These are phyloP conservation scores for Fusarium sp. DNA, from an alignment of 2,329 filamentous ascomycete species.

Conservation along the genomic window DNA sequence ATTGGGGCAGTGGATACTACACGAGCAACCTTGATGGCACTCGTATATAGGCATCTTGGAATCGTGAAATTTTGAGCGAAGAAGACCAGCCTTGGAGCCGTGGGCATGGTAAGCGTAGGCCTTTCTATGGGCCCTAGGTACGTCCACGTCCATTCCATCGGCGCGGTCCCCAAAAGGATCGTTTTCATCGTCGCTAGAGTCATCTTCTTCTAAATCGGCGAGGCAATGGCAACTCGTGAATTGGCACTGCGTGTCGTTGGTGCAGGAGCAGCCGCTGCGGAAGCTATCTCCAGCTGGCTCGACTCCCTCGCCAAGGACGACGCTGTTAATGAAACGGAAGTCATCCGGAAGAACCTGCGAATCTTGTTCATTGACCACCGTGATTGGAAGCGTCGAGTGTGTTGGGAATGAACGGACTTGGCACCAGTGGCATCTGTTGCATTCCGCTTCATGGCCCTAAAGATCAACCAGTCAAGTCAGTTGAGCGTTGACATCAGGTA, in stretches of 20 bases:
- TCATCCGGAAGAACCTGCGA: slow-evolving; percentile 65
- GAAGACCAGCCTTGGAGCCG: slow-evolving; percentile 62
- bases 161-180: slow-evolving; percentile 43
- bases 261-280: slow-evolving; percentile 76
- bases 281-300: slow-evolving; percentile 69
- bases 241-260: slow-evolving; percentile 70
- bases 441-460: slow-evolving; percentile 54
- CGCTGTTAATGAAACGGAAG: slow-evolving; percentile 76
- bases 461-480: background rate
- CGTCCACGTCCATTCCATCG: slow-evolving; percentile 27
- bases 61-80: slow-evolving; percentile 63
- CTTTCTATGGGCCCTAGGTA: slow-evolving; percentile 45
- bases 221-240: slow-evolving; percentile 76
- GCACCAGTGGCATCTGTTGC: slow-evolving; percentile 67
- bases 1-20: slow-evolving; percentile 73
- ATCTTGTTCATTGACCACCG: slow-evolving; percentile 72
- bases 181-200: slow-evolving; percentile 59
- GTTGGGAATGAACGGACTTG: slow-evolving; percentile 67
- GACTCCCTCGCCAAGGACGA: slow-evolving; percentile 70
- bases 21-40: slow-evolving; percentile 78
- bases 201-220: slow-evolving; percentile 66
- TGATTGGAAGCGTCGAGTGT: slow-evolving; percentile 63
- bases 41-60: slow-evolving; percentile 78
- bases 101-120: slow-evolving; percentile 73
- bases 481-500: background rate